Base-by-base conservation (phyloP, 2,329 filamentous ascomycete species). In the Cercospora janseana region DNA sequence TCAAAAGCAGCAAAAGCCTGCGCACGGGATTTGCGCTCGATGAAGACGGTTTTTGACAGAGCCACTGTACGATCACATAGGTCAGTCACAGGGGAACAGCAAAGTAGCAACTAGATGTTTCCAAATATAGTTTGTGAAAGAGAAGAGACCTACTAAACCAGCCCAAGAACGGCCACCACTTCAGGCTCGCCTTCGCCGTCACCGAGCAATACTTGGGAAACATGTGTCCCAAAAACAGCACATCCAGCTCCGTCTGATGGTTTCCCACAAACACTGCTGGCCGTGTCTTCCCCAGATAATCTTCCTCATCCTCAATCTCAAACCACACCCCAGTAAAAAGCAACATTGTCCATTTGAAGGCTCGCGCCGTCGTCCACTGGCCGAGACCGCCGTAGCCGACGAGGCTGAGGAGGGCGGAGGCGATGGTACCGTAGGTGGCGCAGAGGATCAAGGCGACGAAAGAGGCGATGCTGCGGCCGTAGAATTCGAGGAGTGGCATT, bases 221-320 rank as follows among this genome's bases (percentile, higher is more conserved):
- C 64, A 95, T 82, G 70, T 79, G 76, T 55, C 90, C 93, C 21
- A 98, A 80, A 82, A 96, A 87, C 52, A 95, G 79, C 31, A 98
- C 87, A 67, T 98, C 93, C 60, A 98, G 81, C 73, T 97, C 93
- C 13, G 72, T 76, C 78, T 98, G 93, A 74, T 98, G 93, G 72
- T 97, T 97, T 31, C 87, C 87, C 60, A 98, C 78, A 65, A 98
- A 91, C 50, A 98, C 87, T 50, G 88, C 91, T 1, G 93, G 93
- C 44, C 92, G 76, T 7, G 76, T 83, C 38, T 74, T 73, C 10
- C 54, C 51, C 49, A 63, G 37, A 38, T 50, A 64, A 23, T 62
- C 53, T 24, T 57, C 55, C 48, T 56, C 51, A 52, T 82, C 64
- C 9, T 91, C 79, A 42, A 95, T 72, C 55, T 78, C 71, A 67